Conservation (phyloP, 2,329 filamentous ascomycete genomes). For the Alternaria sp. region DNA sequence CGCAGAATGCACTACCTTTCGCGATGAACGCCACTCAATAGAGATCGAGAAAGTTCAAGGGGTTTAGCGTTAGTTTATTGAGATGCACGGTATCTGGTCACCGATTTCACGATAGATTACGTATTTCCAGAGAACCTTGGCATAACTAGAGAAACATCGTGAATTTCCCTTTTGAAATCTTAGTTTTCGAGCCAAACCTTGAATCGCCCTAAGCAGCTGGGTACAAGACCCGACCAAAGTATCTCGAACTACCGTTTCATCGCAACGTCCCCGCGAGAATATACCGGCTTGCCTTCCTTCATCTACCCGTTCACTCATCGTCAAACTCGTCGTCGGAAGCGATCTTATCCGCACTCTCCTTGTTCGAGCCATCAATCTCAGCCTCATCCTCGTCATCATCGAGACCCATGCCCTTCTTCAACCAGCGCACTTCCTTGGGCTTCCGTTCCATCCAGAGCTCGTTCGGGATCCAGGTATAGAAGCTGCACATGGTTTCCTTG, state of each 20-base stretch:
- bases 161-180: not conserved
- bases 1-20: not conserved
- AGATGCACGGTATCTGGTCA: not conserved
- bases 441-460: conserved; percentile 47
- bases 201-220: not conserved
- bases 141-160: not conserved
- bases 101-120: not conserved
- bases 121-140: not conserved
- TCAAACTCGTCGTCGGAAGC: conserved; percentile 24
- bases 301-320: conserved; percentile 13
- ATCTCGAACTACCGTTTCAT: conserved; percentile 1
- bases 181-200: not conserved
- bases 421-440: conserved; percentile 35
- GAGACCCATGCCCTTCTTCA: conserved; percentile 27
- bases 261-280: not conserved
- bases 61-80: not conserved
- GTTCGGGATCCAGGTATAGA: conserved; percentile 54
- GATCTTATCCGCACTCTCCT: conserved; percentile 12
- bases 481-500: conserved; percentile 50
- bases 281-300: conserved; percentile 3
- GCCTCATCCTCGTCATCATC: conserved; percentile 22
- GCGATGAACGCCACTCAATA: not conserved
- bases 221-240: not conserved
- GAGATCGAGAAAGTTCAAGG: not conserved
- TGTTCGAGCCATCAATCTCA: conserved; percentile 13